Evolutionary conservation across 2,329 filamentous ascomycete genomes (phyloP).

Genomic region (Sporothrix inflata): DNA sequence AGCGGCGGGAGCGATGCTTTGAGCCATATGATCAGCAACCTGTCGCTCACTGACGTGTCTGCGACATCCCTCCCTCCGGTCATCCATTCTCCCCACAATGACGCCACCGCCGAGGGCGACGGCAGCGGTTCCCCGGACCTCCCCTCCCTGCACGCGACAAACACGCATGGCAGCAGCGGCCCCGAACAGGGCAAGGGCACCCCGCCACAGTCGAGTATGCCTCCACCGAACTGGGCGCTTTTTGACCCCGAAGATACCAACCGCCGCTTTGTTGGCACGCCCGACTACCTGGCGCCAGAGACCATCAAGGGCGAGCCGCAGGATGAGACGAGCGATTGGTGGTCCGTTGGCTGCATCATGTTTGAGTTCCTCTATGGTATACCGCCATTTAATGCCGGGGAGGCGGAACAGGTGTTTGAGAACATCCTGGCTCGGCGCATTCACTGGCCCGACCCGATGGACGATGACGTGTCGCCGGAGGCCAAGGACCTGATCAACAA

Average conservation of each 20-base stretch:
- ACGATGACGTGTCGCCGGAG: conserved; percentile 79
- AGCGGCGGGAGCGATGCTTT: conserved; percentile 88
- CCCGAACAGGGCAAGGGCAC: conserved; percentile 53
- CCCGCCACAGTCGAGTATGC: conserved; percentile 70
- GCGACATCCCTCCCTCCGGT: conserved; percentile 47
- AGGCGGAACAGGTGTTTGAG: conserved; percentile 92
- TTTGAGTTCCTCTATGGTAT: conserved; percentile 95
- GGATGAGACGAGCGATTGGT: conserved; percentile 99
- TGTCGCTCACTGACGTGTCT: conserved; percentile 70
- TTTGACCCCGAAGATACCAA: conserved; percentile 95
- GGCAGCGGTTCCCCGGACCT: conserved; percentile 74
- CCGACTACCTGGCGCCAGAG: conserved; percentile 94
- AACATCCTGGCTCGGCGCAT: conserved; percentile 91
- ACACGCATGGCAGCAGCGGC: conserved; percentile 45
- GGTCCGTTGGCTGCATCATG: conserved; percentile 97
- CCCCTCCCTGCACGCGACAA: conserved; percentile 62
- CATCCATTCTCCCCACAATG: conserved; percentile 67
- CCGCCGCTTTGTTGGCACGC: conserved; percentile 91
- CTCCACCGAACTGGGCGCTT: conserved; percentile 86
- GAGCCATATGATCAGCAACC: conserved; percentile 77
- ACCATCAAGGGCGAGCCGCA: conserved; percentile 95
- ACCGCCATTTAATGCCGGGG: conserved; percentile 88
- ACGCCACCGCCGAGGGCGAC: conserved; percentile 71
- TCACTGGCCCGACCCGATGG: conserved; percentile 79
- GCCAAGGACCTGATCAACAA: conserved; percentile 94